These are phyloP conservation scores for Taphrina communis DNA, from an alignment of 1,139 yeast species.

Conservation along the genomic window DNA sequence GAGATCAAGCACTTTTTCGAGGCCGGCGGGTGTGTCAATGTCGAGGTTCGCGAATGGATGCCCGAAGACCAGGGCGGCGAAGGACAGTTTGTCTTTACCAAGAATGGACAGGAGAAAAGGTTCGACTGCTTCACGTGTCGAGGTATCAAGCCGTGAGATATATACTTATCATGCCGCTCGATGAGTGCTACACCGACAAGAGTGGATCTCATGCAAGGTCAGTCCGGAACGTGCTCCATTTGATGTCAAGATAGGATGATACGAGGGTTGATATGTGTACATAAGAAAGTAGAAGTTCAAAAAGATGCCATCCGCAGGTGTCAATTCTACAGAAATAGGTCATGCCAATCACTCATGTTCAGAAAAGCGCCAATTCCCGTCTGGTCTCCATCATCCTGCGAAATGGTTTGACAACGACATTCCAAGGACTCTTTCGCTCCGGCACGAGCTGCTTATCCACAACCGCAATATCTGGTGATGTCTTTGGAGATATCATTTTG, in stretches of 20 bases:
- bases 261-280: too few relatives aligned
- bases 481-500: neutral
- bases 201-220: too few relatives aligned
- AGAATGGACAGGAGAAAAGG: neutral
- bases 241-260: too few relatives aligned
- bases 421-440: constrained; percentile 9
- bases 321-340: too few relatives aligned
- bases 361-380: constrained; percentile 8
- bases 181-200: too few relatives aligned
- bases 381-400: constrained; percentile 8
- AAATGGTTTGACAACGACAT: neutral
- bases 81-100: constrained; percentile 12
- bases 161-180: neutral
- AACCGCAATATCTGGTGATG: neutral
- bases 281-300: too few relatives aligned
- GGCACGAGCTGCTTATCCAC: too few relatives aligned
- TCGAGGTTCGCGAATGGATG: constrained; percentile 24
- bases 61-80: constrained; percentile 12
- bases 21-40: constrained; percentile 25
- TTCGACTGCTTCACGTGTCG: constrained; percentile 31
- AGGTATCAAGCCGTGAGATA: constrained; percentile 12
- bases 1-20: constrained; percentile 16
- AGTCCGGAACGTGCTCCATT: too few relatives aligned
- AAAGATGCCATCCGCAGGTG: neutral
- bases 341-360: neutral